Evolutionary conservation across 306 rosid genomes (phyloP).

Genomic region (Luffa acutangula): DNA sequence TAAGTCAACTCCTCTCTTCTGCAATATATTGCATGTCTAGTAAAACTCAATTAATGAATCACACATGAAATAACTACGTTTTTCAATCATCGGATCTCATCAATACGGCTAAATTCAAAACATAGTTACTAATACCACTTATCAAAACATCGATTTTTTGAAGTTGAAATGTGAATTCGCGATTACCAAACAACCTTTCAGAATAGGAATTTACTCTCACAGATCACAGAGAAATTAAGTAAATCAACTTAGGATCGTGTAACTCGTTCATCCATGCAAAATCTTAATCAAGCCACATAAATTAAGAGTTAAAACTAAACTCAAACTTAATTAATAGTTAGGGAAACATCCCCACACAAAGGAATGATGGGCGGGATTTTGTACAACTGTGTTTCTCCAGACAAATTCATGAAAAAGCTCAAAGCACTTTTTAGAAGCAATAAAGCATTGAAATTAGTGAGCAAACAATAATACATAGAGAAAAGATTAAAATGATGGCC

Average conservation of each 20-base stretch:
- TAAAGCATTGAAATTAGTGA: background rate
- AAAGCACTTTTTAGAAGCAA: conserved; percentile 6
- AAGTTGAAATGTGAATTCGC: no score
- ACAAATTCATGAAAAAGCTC: background rate
- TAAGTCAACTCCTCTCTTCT: background rate
- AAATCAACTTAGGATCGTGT: background rate
- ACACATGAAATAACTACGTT: background rate
- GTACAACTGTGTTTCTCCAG: background rate
- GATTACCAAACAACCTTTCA: no score
- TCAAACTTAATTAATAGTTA: background rate
- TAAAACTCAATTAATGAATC: background rate
- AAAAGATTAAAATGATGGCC: background rate
- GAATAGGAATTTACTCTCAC: background rate
- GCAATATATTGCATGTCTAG: no score
- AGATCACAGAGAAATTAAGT: background rate
- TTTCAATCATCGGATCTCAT: background rate
- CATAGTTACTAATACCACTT: background rate
- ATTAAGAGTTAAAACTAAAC: background rate
- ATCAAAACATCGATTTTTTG: background rate
- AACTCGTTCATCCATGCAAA: background rate
- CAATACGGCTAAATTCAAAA: background rate
- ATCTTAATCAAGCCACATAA: background rate
- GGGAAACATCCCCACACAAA: background rate
- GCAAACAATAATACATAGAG: background rate
- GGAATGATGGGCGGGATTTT: background rate